Evolutionary conservation across 2,329 filamentous ascomycete genomes (phyloP), one percentile per base, ranked within the genome.

Genomic region (Biscogniauxia marginata): DNA sequence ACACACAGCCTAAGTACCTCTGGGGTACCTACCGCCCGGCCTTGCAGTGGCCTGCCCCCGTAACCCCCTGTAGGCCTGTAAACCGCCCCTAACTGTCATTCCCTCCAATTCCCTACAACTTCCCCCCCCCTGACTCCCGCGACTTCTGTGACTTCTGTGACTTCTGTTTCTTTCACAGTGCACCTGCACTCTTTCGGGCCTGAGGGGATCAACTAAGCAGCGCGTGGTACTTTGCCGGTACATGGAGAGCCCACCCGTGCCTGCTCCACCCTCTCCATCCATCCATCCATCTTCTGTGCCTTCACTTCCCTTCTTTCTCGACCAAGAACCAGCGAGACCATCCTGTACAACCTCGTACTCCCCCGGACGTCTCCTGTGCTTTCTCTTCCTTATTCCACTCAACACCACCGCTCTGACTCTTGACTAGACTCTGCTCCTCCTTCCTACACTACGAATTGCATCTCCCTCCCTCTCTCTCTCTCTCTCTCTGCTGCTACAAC

Each of bases 261-360:
- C 50, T 59, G 57, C 54, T 56, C 53, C 54, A 50, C 49, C 52
- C 39, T 49, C 39, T 50, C 51, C 47, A 59, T 55, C 53, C 51
- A 46, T 53, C 50, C 55, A 56, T 51, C 50, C 51, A 53, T 56
- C 30, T 16, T 39, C 56, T 58, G 58, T 61, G 56, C 56, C 54
- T 61, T 49, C 55, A 53, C 58, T 63, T 65, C 60, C 63, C 63
- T 65, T 67, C 64, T 67, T 67, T 65, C 63, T 63, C 58, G 56
- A 62, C 57, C 62, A 65, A 68, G 65, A 63, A 61, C 62, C 62
- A 56, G 59, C 60, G 51, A 66, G 60, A 63, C 50, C 55, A 58
- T 60, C 61, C 60, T 55, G 58, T 63, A 67, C 68, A 56, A 65
- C 67, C 59, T 67, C 64, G 64, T 67, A 47, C 62, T 63, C 60